phyloP scores from a whole-genome alignment of 768 basidiomycete species.

The Gautieria morchelliformis region DNA sequence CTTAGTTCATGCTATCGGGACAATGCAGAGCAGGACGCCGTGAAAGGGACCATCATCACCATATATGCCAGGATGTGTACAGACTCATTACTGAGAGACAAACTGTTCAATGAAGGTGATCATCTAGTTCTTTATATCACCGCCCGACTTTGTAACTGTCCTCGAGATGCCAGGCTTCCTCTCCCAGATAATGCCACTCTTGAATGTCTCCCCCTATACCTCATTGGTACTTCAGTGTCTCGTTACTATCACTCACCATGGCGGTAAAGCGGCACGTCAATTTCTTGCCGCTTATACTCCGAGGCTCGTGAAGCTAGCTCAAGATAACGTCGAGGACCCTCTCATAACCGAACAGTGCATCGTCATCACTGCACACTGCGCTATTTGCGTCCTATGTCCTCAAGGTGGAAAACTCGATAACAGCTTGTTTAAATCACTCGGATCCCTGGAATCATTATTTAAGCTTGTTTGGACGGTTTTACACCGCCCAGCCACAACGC shows the following conservation, averaged over 20 bases:
- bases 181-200: slow-evolving; percentile 44
- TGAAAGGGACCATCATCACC: slow-evolving; percentile 47
- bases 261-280: slow-evolving; percentile 37
- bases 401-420: slow-evolving; percentile 26
- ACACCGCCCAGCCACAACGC: slow-evolving; percentile 32
- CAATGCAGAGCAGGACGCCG: slow-evolving; percentile 33
- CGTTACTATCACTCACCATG: slow-evolving; percentile 52
- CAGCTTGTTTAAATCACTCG: slow-evolving; percentile 29
- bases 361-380: slow-evolving; percentile 42
- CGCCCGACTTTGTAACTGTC: neutral
- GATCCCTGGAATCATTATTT: slow-evolving; percentile 33
- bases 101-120: slow-evolving; percentile 47
- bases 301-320: slow-evolving; percentile 34
- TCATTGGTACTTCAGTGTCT: slow-evolving; percentile 47
- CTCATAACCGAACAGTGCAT: slow-evolving; percentile 41
- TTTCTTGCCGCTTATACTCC: slow-evolving; percentile 49
- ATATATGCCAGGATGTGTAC: slow-evolving; percentile 57
- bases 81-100: slow-evolving; percentile 50
- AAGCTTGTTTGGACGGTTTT: slow-evolving; percentile 33
- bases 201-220: slow-evolving; percentile 38
- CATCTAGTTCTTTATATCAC: neutral
- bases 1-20: slow-evolving; percentile 41
- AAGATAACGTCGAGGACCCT: slow-evolving; percentile 41
- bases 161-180: slow-evolving; percentile 35
- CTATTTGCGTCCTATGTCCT: slow-evolving; percentile 34